A percentile compares a stretch with the other conserved stretches of the same genome.
Evolutionary conservation across 352 stramenopile genomes (phyloP).

Genomic region (Phytophthora chlamydospora): DNA sequence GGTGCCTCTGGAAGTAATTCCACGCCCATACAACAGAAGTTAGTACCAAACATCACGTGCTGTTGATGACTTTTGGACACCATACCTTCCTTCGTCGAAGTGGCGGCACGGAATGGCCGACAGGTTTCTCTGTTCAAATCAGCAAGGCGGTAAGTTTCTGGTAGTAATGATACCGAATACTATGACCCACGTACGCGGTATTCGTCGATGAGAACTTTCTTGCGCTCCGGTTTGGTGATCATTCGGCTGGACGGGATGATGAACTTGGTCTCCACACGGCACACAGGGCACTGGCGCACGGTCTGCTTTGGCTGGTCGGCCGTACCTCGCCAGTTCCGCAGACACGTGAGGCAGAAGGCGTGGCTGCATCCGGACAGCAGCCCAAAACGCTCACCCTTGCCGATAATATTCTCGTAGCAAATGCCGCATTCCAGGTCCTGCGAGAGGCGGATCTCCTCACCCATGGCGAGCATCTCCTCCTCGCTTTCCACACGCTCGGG

Average conservation of each 20-base stretch:
- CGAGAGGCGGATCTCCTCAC: slow-evolving; percentile 70
- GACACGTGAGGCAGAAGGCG: slow-evolving; percentile 83
- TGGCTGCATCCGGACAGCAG: slow-evolving; percentile 83
- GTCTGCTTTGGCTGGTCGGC: slow-evolving; percentile 77
- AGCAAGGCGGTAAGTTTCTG: slow-evolving; percentile 15
- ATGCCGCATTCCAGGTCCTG: slow-evolving; percentile 84
- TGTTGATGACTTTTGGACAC: slow-evolving; percentile 15
- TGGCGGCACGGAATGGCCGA: slow-evolving; percentile 80
- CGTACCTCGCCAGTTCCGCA: slow-evolving; percentile 79
- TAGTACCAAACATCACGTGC: slow-evolving; percentile 12
- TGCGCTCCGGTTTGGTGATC: slow-evolving; percentile 67
- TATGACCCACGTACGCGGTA: slow-evolving; percentile 57
- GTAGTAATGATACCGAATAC: not conserved
- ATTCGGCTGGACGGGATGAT: slow-evolving; percentile 87
- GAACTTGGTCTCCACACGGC: slow-evolving; percentile 80
- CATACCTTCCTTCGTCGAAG: slow-evolving; percentile 80
- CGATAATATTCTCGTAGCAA: slow-evolving; percentile 82
- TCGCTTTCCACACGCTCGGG: slow-evolving; percentile 46
- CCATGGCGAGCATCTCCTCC: slow-evolving; percentile 57
- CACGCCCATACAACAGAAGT: slow-evolving; percentile 17
- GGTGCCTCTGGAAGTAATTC: slow-evolving; percentile 48
- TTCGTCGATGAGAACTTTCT: slow-evolving; percentile 67
- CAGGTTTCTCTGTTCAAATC: slow-evolving; percentile 56
- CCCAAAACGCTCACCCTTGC: slow-evolving; percentile 81
- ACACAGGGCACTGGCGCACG: slow-evolving; percentile 79